Evolutionary conservation across 805 yeast genomes (phyloP).

Genomic region (Spathaspora arborariae): DNA sequence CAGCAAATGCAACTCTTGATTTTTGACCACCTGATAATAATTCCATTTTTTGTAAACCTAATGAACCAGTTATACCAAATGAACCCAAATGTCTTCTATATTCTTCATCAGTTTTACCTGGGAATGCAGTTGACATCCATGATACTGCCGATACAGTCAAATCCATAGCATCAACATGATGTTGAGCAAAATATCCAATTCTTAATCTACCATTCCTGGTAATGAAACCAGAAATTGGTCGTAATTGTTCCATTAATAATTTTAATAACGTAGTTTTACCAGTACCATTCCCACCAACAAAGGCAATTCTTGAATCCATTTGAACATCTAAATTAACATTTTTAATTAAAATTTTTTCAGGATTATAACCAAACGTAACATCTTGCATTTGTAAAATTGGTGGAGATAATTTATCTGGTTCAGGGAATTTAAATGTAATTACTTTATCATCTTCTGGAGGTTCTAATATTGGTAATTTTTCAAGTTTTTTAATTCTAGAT

Average conservation of each 20-base stretch:
- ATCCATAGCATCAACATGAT: conserved; percentile 98
- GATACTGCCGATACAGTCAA: conserved; percentile 78
- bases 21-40: conserved; percentile 96
- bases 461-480: conserved; percentile 87
- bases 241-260: conserved; percentile 71
- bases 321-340: conserved; percentile 88
- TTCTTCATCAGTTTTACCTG: conserved; percentile 94
- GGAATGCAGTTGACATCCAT: conserved; percentile 87
- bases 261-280: conserved; percentile 96
- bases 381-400: conserved; percentile 87
- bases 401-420: conserved; percentile 88
- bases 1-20: conserved; percentile 97
- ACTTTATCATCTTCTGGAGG: conserved; percentile 91
- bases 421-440: conserved; percentile 88
- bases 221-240: conserved; percentile 75
- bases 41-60: conserved; percentile 88
- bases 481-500: conserved; percentile 94
- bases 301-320: conserved; percentile 90
- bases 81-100: conserved; percentile 95
- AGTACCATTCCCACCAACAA: conserved; percentile 98
- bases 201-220: conserved; percentile 81
- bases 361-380: conserved; percentile 81
- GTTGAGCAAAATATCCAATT: conserved; percentile 97
- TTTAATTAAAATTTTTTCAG: conserved; percentile 58
- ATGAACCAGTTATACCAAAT: conserved; percentile 93